These are phyloP conservation scores for Aphanomyces cochlioides DNA, from an alignment of 352 stramenopile genomes.

Conservation along the genomic window DNA sequence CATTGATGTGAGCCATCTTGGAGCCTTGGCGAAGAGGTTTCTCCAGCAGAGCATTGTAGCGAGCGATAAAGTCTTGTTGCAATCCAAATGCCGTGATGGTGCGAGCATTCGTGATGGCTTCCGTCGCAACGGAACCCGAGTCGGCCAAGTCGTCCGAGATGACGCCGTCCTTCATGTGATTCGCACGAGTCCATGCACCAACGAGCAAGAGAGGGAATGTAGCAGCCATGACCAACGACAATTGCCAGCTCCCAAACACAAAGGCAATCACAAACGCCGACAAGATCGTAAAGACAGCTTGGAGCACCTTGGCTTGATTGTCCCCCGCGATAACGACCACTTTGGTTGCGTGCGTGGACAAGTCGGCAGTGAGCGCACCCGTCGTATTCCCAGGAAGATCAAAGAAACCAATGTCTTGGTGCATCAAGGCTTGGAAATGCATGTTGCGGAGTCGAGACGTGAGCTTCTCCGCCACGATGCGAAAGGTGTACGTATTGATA, in stretches of 20 bases:
- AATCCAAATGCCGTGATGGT: slow-evolving; percentile 37
- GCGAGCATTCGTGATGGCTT: slow-evolving; percentile 36
- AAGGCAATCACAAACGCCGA: slow-evolving; percentile 61
- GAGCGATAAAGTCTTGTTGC: slow-evolving; percentile 23
- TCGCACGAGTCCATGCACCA: slow-evolving; percentile 35
- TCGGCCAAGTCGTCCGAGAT: too few relatives aligned
- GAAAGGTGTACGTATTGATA: slow-evolving; percentile 45
- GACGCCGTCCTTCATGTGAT: slow-evolving; percentile 36
- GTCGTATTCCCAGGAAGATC: slow-evolving; percentile 35
- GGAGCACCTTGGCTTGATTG: slow-evolving; percentile 42
- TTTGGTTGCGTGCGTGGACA: slow-evolving; percentile 49
- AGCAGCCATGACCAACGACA: slow-evolving; percentile 62
- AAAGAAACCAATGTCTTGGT: slow-evolving; percentile 54
- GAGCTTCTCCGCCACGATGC: slow-evolving; percentile 50
- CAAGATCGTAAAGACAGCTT: slow-evolving; percentile 48
- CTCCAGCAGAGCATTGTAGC: slow-evolving; percentile 35
- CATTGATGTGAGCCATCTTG: too few relatives aligned
- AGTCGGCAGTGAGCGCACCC: slow-evolving; percentile 37
- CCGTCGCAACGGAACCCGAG: slow-evolving; percentile 31
- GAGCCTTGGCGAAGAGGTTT: slow-evolving; percentile 36
- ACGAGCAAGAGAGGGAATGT: slow-evolving; percentile 61
- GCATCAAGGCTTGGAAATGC: slow-evolving; percentile 46
- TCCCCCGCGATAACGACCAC: slow-evolving; percentile 47
- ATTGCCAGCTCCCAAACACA: slow-evolving; percentile 55
- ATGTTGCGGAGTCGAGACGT: slow-evolving; percentile 45